Evolutionary conservation across 1,284 basidiomycete species (phyloP).

Genomic region (Leccinum fuscescens): DNA sequence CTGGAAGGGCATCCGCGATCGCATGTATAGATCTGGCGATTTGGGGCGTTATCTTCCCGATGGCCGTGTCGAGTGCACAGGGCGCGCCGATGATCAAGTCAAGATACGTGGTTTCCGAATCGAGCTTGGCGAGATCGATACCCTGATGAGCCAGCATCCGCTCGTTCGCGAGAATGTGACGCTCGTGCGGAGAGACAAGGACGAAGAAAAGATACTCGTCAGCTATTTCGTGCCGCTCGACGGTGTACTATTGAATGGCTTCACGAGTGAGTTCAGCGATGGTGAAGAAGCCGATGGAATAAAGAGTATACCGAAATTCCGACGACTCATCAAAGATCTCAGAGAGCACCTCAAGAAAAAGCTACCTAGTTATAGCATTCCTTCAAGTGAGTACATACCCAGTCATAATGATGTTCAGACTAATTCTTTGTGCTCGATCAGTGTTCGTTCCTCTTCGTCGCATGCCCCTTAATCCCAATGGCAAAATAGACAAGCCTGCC

Average conservation of each 20-base stretch:
- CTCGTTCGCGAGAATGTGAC: slow-evolving; percentile 97
- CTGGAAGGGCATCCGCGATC: slow-evolving; percentile 97
- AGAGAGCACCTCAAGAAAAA: slow-evolving; percentile 97
- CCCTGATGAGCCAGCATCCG: slow-evolving; percentile 91
- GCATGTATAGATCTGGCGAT: slow-evolving; percentile 98
- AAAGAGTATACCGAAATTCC: slow-evolving; percentile 79
- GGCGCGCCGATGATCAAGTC: slow-evolving; percentile 97
- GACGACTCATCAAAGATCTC: slow-evolving; percentile 89
- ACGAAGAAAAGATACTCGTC: slow-evolving; percentile 98
- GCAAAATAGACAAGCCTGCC: slow-evolving; percentile 98
- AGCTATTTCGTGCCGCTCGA: slow-evolving; percentile 96
- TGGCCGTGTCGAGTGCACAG: slow-evolving; percentile 95
- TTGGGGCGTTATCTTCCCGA: slow-evolving; percentile 92
- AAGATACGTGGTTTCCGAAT: slow-evolving; percentile 99
- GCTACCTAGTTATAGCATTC: slow-evolving; percentile 90
- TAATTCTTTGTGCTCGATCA: slow-evolving; percentile 31
- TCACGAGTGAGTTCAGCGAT: slow-evolving; percentile 71
- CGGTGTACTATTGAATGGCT: slow-evolving; percentile 67
- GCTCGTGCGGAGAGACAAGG: slow-evolving; percentile 94
- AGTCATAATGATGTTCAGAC: slow-evolving; percentile 2
- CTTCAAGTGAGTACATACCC: slow-evolving; percentile 65
- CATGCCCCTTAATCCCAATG: slow-evolving; percentile 99
- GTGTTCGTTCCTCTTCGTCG: slow-evolving; percentile 93
- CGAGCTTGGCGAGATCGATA: slow-evolving; percentile 98
- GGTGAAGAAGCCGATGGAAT: slow-evolving; percentile 60